A percentile compares a stretch with the other conserved stretches of the same genome.
Conservation (phyloP, 768 basidiomycete species). For the Ramaria sp. region DNA sequence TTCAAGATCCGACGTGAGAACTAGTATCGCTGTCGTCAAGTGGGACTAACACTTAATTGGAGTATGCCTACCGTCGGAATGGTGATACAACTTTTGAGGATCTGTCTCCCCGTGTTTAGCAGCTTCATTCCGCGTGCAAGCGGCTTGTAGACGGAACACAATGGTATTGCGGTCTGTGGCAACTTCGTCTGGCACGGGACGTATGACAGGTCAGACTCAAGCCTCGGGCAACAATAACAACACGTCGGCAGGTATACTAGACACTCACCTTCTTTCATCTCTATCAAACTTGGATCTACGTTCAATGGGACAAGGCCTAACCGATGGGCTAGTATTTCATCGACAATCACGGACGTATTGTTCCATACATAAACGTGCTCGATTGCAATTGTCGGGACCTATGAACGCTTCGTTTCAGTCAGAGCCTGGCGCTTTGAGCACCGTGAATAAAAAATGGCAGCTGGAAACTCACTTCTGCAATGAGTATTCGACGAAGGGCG, state of each 20-base stretch:
- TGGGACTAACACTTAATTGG: slow-evolving; percentile 12
- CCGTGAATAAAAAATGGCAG: background rate
- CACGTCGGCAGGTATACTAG: no score
- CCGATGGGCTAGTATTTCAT: slow-evolving; percentile 90
- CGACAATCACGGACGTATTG: slow-evolving; percentile 88
- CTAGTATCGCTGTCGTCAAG: background rate
- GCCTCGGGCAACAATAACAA: background rate
- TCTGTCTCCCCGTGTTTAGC: slow-evolving; percentile 45
- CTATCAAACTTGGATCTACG: slow-evolving; percentile 67
- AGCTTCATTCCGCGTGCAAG: slow-evolving; percentile 52
- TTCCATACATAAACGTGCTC: slow-evolving; percentile 90
- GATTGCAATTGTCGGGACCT: slow-evolving; percentile 89
- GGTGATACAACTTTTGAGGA: slow-evolving; percentile 56
- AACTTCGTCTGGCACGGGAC: slow-evolving; percentile 31
- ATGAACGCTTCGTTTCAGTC: background rate
- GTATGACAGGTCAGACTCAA: background rate
- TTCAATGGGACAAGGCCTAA: slow-evolving; percentile 85
- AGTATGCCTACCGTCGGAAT: slow-evolving; percentile 40
- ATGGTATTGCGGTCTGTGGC: slow-evolving; percentile 87
- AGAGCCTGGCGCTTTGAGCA: background rate
- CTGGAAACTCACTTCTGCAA: slow-evolving; percentile 65
- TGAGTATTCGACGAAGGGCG: slow-evolving; percentile 82
- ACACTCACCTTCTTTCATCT: slow-evolving; percentile 18
- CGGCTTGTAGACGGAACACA: slow-evolving; percentile 67
- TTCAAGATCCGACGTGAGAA: slow-evolving; percentile 44